Conservation (phyloP, 257 asterid species). For the Nicotiana benthamiana region DNA sequence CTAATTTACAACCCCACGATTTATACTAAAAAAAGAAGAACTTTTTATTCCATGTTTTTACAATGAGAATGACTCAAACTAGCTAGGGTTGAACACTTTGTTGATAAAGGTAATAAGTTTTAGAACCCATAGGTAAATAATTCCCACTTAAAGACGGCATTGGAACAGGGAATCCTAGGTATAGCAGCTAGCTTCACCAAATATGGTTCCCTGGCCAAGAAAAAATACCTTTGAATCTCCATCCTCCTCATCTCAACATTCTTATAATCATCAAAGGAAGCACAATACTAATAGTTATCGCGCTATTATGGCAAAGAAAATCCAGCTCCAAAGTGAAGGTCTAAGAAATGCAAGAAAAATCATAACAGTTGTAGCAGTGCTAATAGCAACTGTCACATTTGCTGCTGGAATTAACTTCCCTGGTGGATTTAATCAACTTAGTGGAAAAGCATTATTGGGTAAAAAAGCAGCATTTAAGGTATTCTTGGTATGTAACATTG, state of each 20-base stretch:
- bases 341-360: slow-evolving; percentile 42
- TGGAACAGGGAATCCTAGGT: slow-evolving; percentile 58
- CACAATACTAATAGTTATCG: slow-evolving; percentile 10
- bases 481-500: slow-evolving; percentile 36
- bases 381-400: slow-evolving; percentile 41
- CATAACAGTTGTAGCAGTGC: slow-evolving; percentile 35
- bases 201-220: neutral
- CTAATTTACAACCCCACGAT: neutral
- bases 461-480: slow-evolving; percentile 30
- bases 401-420: slow-evolving; percentile 53
- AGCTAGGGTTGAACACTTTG: slow-evolving; percentile 28
- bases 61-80: neutral
- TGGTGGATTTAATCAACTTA: slow-evolving; percentile 33
- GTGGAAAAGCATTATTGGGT: slow-evolving; percentile 26
- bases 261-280: neutral
- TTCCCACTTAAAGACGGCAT: slow-evolving; percentile 41
- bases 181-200: slow-evolving; percentile 10
- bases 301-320: slow-evolving; percentile 16
- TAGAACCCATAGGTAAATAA: slow-evolving; percentile 36
- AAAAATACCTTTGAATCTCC: neutral
- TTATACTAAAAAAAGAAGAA: neutral
- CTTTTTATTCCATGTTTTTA: neutral
- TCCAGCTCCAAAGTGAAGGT: slow-evolving; percentile 38
- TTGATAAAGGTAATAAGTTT: slow-evolving; percentile 30
- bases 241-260: slow-evolving; percentile 9